Base-by-base conservation (phyloP, 2,329 filamentous ascomycete species). In the Botrytis aclada region DNA sequence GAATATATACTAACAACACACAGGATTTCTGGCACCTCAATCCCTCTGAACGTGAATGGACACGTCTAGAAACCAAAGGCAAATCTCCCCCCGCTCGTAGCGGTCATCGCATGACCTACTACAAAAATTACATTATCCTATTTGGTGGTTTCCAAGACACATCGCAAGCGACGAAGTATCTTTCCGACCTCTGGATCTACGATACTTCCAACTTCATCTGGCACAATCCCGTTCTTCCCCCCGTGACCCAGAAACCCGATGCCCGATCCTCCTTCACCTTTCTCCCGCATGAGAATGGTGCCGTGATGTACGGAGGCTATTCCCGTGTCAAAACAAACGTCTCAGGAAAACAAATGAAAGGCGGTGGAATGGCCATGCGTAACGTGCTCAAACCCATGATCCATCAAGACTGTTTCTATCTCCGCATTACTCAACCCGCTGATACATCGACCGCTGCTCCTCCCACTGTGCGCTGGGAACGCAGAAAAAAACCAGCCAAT, bases 121-220 rank as follows among this genome's bases (percentile, higher is more conserved):
- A 90, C 87, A 98, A 98, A 84, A 94, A 98, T 81, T 98, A 97
- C 82, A 94, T 99, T 75, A 88, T 99, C 73, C 86, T 99, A 1
- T 98, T 97, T 80, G 96, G 96, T 73, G 96, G 96, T 0, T 99
- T 99, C 81, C 96, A 99, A 83, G 96, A 98, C 81, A 98, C 95
- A 0, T 95, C 93, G 16, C 94, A 97, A 81, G 92, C 95, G 81
- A 98, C 95, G 8, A 97, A 95, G 81, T 99, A 99, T 81, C 84
- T 99, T 25, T 90, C 92, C 56, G 96, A 99, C 81, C 84, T 98
- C 51, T 99, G 96, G 95, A 87, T 98, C 70, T 99, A 97, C 82
- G 96, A 99, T 82, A 97, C 94, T 45, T 83, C 92, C 79, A 93
- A 92, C 80, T 98, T 93, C 81, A 87, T 89, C 22, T 99, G 96